phyloP scores from a whole-genome alignment of 2,329 filamentous ascomycete species.

The Chaetothyriales sp. region DNA sequence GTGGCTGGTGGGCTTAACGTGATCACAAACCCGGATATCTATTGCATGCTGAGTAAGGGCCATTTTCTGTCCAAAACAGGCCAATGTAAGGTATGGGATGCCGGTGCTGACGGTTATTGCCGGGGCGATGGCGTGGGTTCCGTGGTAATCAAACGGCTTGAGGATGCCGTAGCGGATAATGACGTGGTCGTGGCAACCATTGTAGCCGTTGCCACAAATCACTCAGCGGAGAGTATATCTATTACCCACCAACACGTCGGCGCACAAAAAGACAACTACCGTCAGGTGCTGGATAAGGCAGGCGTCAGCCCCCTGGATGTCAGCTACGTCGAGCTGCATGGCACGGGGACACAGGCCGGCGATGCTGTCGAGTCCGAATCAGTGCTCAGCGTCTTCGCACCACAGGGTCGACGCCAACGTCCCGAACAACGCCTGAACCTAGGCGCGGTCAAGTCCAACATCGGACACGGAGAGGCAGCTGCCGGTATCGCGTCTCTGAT shows the following conservation, averaged over 20 bases:
- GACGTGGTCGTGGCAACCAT: too few species aligned
- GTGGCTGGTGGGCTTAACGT: constrained; percentile 60
- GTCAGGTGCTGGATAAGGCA: constrained; percentile 30
- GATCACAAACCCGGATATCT: constrained; percentile 39
- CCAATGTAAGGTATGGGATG: constrained; percentile 37
- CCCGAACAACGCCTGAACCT: constrained; percentile 42
- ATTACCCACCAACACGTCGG: constrained; percentile 24
- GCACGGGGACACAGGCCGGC: constrained; percentile 74
- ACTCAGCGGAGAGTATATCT: constrained; percentile 31
- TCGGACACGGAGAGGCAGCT: constrained; percentile 36
- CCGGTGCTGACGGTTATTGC: constrained; percentile 41
- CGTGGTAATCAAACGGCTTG: constrained; percentile 38
- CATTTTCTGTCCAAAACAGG: constrained; percentile 36
- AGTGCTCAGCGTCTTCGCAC: constrained; percentile 51
- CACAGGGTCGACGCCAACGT: constrained; percentile 17
- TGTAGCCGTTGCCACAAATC: constrained; percentile 35
- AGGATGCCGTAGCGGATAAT: constrained; percentile 38
- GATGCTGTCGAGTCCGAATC: constrained; percentile 73
- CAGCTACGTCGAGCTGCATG: constrained; percentile 79
- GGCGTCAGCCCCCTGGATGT: constrained; percentile 55
- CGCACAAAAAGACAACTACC: constrained; percentile 21
- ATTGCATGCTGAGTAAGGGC: constrained; percentile 23
- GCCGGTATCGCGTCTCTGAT: constrained; percentile 35
- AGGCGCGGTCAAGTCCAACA: constrained; percentile 51
- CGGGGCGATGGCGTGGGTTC: constrained; percentile 38